Evolutionary conservation across 805 yeast genomes (phyloP).

Genomic region (Starmerella powellii): DNA sequence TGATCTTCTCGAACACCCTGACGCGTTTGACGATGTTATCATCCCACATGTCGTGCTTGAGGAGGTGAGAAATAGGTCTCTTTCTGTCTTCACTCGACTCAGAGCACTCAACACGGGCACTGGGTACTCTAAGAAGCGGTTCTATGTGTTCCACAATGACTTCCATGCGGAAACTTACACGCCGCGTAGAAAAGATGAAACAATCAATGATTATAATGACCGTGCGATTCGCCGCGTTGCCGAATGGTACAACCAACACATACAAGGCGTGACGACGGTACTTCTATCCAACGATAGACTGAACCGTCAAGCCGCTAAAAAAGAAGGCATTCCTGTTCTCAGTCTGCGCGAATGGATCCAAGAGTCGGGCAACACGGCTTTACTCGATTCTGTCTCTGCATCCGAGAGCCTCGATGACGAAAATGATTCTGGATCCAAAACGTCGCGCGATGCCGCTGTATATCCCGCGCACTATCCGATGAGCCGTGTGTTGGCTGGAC

Average conservation of each 20-base stretch:
- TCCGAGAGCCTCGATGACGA: conserved; percentile 55
- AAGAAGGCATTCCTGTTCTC: conserved; percentile 43
- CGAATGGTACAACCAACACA: conserved; percentile 59
- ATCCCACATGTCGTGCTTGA: conserved; percentile 93
- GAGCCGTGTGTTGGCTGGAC: conserved; percentile 80
- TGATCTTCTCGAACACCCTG: conserved; percentile 68
- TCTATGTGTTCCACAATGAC: conserved; percentile 87
- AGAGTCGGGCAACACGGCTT: conserved; percentile 48
- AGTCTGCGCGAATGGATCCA: conserved; percentile 61
- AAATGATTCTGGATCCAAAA: conserved; percentile 7
- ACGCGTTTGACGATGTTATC: conserved; percentile 75
- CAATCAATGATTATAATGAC: conserved; percentile 82
- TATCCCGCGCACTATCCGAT: conserved; percentile 70
- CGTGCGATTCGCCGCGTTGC: conserved; percentile 72
- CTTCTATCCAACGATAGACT: conserved; percentile 64
- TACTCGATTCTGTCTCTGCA: conserved; percentile 40
- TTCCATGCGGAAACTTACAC: conserved; percentile 62
- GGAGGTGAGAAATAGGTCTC: conserved; percentile 77
- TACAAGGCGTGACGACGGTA: conserved; percentile 31
- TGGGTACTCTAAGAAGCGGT: conserved; percentile 53
- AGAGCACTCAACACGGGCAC: conserved; percentile 52
- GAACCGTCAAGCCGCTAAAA: conserved; percentile 46
- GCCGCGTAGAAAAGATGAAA: conserved; percentile 50
- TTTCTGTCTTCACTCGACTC: conserved; percentile 76
- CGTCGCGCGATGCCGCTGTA: conserved; percentile 38